These are phyloP conservation scores for Magnusiomyces sp. DNA, from an alignment of 1,139 yeast species.

Conservation along the genomic window DNA sequence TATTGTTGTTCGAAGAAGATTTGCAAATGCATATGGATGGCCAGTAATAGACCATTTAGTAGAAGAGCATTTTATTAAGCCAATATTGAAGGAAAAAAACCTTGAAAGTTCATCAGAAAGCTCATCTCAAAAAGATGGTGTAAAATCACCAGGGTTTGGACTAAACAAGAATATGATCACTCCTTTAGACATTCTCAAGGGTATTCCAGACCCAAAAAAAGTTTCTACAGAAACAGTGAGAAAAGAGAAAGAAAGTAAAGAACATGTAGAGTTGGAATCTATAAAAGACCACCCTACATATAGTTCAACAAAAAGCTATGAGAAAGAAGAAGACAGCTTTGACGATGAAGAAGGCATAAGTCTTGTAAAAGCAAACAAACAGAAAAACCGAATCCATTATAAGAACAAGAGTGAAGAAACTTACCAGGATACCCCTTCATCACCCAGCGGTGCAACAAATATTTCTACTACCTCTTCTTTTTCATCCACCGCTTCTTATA, in stretches of 20 bases:
- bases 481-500: neutral
- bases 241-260: neutral
- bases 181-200: neutral
- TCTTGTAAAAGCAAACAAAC: neutral
- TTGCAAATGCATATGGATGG: constrained; percentile 96
- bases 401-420: neutral
- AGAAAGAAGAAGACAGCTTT: neutral
- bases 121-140: too few species aligned
- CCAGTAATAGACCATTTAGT: constrained; percentile 80
- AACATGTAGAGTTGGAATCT: neutral
- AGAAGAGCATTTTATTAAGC: constrained; percentile 45
- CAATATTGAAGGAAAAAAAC: neutral
- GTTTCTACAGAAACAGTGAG: neutral
- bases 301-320: neutral
- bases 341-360: neutral
- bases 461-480: neutral
- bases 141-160: too few species aligned
- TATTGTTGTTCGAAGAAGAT: constrained; percentile 78
- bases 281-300: neutral
- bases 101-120: too few species aligned
- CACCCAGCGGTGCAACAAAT: neutral
- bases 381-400: neutral
- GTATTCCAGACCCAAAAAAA: too few species aligned
- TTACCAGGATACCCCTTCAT: neutral
- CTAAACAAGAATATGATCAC: neutral